Evolutionary conservation across 495 filamentous ascomycete genomes (phyloP), one percentile per base, ranked within the genome.

Genomic region (Collariella sp.): DNA sequence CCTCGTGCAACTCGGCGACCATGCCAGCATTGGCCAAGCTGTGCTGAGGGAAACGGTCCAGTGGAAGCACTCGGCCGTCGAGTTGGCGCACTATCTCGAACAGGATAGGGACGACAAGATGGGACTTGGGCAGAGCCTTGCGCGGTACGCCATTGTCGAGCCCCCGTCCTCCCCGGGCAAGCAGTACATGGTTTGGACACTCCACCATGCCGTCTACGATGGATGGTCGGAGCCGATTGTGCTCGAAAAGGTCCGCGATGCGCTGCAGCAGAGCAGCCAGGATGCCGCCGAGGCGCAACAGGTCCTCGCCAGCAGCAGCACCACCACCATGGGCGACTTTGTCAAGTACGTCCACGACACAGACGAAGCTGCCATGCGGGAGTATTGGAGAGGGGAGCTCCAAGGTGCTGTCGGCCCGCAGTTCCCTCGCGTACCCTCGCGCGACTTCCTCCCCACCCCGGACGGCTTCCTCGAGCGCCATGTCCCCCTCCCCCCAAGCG

Each of bases 201-300:
- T 80, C 5, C 82, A 85, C 56, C 83, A 87, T 57, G 76, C 78
- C 2, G 62, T 86, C 6, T 86, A 84, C 57, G 83, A 86, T 55
- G 81, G 82, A 22, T 86, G 79, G 80, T 80, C 76, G 3, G 67
- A 78, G 53, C 67, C 69, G 5, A 54, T 81, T 0, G 19, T 60
- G 3, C 46, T 64, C 20, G 48, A 42, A 0, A 54, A 56, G 41
- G 49, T 61, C 26, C 53, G 41, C 16, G 38, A 48, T 4, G 45
- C 54, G 22, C 35, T 59, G 9, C 22, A 46, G 26, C 5, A 9
- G 26, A 31, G 4, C 26, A 10, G 15, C n/a, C 16, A 19, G 9
- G 41, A 23, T 20, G 22, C 7, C 38, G 20, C 46, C 46, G 13
- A 54, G 23, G 24, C 31, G 23, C 42, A 52, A 26, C 47, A 58